phyloP scores from a whole-genome alignment of 495 filamentous ascomycete species.

The Emericellopsis terricola region DNA sequence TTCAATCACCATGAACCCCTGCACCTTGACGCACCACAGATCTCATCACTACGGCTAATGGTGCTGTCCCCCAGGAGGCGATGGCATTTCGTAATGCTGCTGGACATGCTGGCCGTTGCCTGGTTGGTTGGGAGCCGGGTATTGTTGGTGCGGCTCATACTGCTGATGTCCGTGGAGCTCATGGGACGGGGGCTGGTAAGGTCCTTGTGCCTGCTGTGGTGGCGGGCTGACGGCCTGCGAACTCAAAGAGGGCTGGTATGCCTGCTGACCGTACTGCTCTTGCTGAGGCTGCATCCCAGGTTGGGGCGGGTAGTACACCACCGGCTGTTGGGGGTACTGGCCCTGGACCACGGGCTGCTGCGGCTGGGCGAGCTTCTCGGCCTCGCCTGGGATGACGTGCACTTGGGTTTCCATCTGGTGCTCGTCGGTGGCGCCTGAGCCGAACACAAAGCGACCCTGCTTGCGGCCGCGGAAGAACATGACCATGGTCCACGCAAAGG shows the following conservation, averaged over 20 bases:
- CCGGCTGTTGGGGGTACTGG: slow-evolving; percentile 4
- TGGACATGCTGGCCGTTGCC: no score
- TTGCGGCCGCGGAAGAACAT: slow-evolving; percentile 20
- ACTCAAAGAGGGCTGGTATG: slow-evolving; percentile 1
- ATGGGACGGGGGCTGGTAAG: slow-evolving; percentile 7
- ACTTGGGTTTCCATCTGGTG: slow-evolving; percentile 18
- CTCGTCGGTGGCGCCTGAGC: slow-evolving; percentile 7
- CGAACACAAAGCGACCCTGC: slow-evolving; percentile 7
- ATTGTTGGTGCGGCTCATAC: slow-evolving; percentile 1
- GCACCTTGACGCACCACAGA: no score
- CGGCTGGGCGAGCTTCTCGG: slow-evolving; percentile 7
- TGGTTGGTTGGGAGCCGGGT: no score
- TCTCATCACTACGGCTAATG: no score
- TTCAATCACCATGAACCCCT: no score
- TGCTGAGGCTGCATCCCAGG: slow-evolving; percentile 9
- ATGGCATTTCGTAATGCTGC: no score
- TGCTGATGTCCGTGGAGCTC: slow-evolving; percentile 1
- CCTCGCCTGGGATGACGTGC: slow-evolving; percentile 6
- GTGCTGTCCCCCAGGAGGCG: no score
- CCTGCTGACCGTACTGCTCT: slow-evolving; percentile 6
- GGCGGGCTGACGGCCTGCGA: slow-evolving; percentile 6
- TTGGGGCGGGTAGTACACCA: slow-evolving; percentile 1
- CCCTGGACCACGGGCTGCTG: slow-evolving; percentile 7
- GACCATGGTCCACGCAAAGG: slow-evolving; percentile 22
- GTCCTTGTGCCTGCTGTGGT: slow-evolving; percentile 5